These are phyloP conservation scores for Fusarium circinatum DNA, from an alignment of 2,329 filamentous ascomycete species.

Conservation along the genomic window DNA sequence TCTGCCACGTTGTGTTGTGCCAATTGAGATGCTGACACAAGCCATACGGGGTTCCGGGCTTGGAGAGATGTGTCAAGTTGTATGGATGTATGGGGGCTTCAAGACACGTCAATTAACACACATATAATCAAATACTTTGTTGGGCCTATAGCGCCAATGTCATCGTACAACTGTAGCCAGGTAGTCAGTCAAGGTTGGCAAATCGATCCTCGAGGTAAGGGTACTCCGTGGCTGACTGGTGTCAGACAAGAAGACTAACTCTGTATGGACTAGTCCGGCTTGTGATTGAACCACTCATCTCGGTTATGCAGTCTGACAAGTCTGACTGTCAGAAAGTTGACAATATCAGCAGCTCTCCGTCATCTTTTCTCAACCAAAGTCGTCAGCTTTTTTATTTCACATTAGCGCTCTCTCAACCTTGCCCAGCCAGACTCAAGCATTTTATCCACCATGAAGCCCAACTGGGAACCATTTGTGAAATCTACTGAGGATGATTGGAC, in stretches of 20 bases:
- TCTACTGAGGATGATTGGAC: conserved; percentile 25
- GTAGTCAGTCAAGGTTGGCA: neutral
- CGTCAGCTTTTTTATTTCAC: too few relatives aligned
- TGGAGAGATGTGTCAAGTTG: too few relatives aligned
- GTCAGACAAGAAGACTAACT: neutral
- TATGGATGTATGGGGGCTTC: neutral
- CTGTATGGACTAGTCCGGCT: neutral
- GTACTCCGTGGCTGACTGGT: neutral
- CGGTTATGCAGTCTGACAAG: conserved; percentile 13
- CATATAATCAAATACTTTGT: neutral
- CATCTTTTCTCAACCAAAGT: neutral
- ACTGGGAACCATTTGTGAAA: conserved; percentile 14
- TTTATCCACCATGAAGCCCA: neutral
- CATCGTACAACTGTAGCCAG: too few relatives aligned
- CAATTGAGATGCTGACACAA: neutral
- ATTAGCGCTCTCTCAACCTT: rapidly evolving
- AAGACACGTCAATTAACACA: neutral
- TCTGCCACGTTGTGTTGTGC: too few relatives aligned
- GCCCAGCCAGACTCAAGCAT: too few relatives aligned
- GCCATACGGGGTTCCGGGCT: too few relatives aligned
- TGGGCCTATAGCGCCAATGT: neutral
- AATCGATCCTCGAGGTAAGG: neutral
- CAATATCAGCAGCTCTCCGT: neutral
- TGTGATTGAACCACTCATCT: neutral
- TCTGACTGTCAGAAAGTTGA: neutral